A percentile compares a stretch with the other conserved stretches of the same genome.
Conservation (phyloP, 495 filamentous ascomycete species). For the Xylaria castorea region DNA sequence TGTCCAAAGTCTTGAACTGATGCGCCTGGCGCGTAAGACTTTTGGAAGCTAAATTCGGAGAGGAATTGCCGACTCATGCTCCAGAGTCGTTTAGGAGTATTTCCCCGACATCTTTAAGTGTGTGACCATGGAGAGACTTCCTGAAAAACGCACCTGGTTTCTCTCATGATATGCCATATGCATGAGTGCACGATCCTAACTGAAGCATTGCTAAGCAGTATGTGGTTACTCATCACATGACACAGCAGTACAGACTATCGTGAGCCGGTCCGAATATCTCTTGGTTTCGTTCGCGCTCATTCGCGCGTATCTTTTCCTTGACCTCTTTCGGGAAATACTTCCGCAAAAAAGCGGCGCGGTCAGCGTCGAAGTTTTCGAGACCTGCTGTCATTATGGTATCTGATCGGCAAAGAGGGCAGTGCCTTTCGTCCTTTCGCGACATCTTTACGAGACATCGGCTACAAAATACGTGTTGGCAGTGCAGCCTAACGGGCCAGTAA, state of each 20-base stretch:
- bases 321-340: slow-evolving; percentile 75
- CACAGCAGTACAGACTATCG: slow-evolving; percentile 45
- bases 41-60: not conserved
- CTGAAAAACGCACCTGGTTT: not conserved
- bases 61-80: not conserved
- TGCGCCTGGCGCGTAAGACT: not conserved
- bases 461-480: slow-evolving; percentile 73
- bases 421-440: slow-evolving; percentile 62
- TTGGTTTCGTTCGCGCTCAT: slow-evolving; percentile 59
- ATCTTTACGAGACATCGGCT: slow-evolving; percentile 75
- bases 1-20: not conserved
- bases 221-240: slow-evolving; percentile 48
- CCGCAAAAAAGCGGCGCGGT: slow-evolving; percentile 64
- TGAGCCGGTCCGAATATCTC: slow-evolving; percentile 61
- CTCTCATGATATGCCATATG: not conserved
- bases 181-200: not conserved
- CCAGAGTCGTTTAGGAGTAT: not conserved
- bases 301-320: slow-evolving; percentile 66
- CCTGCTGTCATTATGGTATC: slow-evolving; percentile 66
- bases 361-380: slow-evolving; percentile 64
- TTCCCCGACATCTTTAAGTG: not conserved
- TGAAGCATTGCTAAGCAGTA: not conserved
- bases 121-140: not conserved
- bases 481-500: slow-evolving; percentile 70
- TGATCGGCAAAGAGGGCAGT: slow-evolving; percentile 72